Conservation (phyloP, 1,284 basidiomycete genomes). For the Cystobasidium slooffiae region DNA sequence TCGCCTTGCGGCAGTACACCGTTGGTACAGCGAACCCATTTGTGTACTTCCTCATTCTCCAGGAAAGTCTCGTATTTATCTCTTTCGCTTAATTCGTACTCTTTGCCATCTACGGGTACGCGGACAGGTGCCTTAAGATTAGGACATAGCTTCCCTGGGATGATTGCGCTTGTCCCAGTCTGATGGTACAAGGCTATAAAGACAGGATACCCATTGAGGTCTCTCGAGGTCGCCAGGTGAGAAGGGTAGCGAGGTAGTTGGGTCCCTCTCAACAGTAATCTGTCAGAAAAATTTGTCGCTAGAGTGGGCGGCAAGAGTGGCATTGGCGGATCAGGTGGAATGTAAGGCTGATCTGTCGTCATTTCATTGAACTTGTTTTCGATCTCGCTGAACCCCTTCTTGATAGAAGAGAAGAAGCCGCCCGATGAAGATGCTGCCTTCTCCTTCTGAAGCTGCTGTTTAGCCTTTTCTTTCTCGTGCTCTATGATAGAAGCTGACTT, state of each 20-base stretch:
- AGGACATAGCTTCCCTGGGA: constrained; percentile 36
- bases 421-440: constrained; percentile 24
- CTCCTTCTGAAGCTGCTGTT: constrained; percentile 20
- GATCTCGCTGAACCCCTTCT: constrained; percentile 37
- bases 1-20: constrained; percentile 22
- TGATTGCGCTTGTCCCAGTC: constrained; percentile 20
- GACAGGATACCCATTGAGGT: constrained; percentile 35
- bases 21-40: constrained; percentile 35
- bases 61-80: constrained; percentile 43
- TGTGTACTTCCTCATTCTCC: constrained; percentile 34
- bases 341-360: constrained; percentile 24
- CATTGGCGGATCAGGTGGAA: constrained; percentile 22
- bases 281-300: constrained; percentile 24
- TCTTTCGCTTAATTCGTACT: constrained; percentile 27
- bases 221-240: constrained; percentile 31
- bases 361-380: constrained; percentile 40
- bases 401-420: constrained; percentile 38
- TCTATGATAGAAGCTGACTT: constrained; percentile 4
- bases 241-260: constrained; percentile 25
- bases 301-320: constrained; percentile 1
- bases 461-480: constrained; percentile 17
- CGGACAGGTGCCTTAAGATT: constrained; percentile 37
- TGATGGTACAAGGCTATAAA: constrained; percentile 41
- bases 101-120: constrained; percentile 33
- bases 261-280: constrained; percentile 25